Evolutionary conservation across 345 rosid species (phyloP), one percentile per base, ranked within the genome.

Genomic region (Sonneratia alba): DNA sequence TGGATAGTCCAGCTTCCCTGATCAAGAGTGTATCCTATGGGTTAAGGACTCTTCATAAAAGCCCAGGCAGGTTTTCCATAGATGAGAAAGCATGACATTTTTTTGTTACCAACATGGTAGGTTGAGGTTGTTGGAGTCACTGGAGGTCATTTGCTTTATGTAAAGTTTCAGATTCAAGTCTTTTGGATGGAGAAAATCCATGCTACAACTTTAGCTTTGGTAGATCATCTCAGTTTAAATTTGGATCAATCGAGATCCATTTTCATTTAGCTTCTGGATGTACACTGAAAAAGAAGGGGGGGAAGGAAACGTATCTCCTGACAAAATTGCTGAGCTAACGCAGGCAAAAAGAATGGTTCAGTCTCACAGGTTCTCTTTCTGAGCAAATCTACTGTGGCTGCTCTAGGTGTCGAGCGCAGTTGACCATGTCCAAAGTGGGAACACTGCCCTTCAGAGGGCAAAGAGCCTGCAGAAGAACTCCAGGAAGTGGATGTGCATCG

Each of bases 401-500:
- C 56, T 63, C 48, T 76, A 96, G 98, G 98, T 96, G 37, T 90
- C 97, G 0, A 92, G 79, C 53, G 97, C 98, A 0, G 97, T 92
- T 57, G 97, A 96, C 80, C 98, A 92, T 53, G 98, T 96, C 70
- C 92, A 91, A 59, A 85, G 89, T 1, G 99, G 98, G 72, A 91
- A 88, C 79, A 80, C 84, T 0, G 81, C 87, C 47, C 90, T 96
- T 59, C 87, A 83, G 73, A 87, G 79, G 82, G 97, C 98, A 0
- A 83, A 88, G 78, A 84, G 81, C 70, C 79, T 78, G 27, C 99
- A 96, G 75, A 91, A 73, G 79, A 96, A 76, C 77, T 88, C 94
- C 7, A 80, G 99, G 81, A 92, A 96, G 76, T 92, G 97, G 98
- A 91, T 85, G 96, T 91, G 97, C 83, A 74, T 89, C 51, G 95